A percentile compares a stretch with the other conserved stretches of the same genome.
These are phyloP conservation scores for Hyaloscypha hepaticicola DNA, from an alignment of 495 filamentous ascomycete species.

Conservation along the genomic window DNA sequence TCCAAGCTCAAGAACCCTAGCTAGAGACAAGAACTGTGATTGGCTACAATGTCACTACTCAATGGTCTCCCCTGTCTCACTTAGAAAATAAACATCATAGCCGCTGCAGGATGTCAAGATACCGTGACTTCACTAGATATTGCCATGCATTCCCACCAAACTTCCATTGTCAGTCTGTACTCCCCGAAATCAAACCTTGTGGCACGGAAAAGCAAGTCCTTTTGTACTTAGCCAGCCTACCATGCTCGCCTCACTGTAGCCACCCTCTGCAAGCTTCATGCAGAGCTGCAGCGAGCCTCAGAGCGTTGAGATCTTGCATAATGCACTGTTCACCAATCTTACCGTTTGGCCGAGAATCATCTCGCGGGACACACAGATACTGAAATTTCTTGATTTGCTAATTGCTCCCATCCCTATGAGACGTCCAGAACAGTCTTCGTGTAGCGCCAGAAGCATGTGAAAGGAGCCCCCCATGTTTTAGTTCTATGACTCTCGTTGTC, in stretches of 20 bases:
- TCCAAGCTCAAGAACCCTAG: not conserved
- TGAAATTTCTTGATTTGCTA: constrained; percentile 6
- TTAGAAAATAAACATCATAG: not conserved
- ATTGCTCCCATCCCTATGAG: constrained; percentile 5
- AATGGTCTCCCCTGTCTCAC: not conserved
- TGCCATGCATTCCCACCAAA: not conserved
- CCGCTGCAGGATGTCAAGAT: not conserved
- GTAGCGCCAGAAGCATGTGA: constrained; percentile 14
- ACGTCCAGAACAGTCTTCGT: constrained; percentile 3
- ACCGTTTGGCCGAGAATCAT: not conserved
- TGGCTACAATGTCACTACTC: not conserved
- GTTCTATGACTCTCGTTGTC: constrained; percentile 16
- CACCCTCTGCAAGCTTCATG: not conserved
- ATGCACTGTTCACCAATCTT: not conserved
- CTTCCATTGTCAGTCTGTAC: too few species aligned
- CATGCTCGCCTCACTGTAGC: not conserved
- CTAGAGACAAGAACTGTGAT: not conserved
- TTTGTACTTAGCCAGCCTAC: not conserved
- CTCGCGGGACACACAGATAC: not conserved
- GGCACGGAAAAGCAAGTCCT: not conserved
- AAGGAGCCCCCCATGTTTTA: constrained; percentile 18
- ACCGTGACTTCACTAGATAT: not conserved
- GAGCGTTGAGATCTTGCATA: not conserved
- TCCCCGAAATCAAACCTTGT: not conserved
- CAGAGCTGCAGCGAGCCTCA: not conserved